Conservation (phyloP, 2,329 filamentous ascomycete genomes). For the Colletotrichum caudatum region DNA sequence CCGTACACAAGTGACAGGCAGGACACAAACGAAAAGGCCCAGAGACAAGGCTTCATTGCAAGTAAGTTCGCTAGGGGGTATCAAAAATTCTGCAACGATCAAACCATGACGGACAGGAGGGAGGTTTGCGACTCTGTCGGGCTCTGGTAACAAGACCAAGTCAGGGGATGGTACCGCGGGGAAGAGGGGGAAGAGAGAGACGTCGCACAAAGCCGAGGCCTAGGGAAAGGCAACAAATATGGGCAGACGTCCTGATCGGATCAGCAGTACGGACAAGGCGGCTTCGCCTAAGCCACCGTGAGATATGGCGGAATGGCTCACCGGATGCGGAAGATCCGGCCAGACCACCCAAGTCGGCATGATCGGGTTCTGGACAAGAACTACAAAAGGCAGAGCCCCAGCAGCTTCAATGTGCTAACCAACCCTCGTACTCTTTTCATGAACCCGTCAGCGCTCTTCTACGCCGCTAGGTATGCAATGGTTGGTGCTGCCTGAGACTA, state of each 20-base stretch:
- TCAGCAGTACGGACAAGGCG: slow-evolving; percentile 22
- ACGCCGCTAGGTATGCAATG: not conserved
- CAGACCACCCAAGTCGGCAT: slow-evolving; percentile 19
- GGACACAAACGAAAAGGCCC: not conserved
- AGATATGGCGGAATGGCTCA: slow-evolving; percentile 26
- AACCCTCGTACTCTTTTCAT: not conserved
- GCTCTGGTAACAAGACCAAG: not conserved
- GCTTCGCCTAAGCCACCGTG: slow-evolving; percentile 33
- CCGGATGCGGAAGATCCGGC: slow-evolving; percentile 31
- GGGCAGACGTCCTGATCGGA: not conserved
- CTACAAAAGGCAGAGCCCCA: not conserved
- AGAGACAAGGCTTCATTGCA: slow-evolving; percentile 30
- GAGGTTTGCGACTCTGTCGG: not conserved
- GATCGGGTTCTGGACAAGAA: not conserved
- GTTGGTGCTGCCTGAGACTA: no score
- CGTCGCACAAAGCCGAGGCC: not conserved
- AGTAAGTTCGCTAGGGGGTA: not conserved
- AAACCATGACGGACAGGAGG: slow-evolving; percentile 21
- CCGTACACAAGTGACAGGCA: slow-evolving; percentile 30
- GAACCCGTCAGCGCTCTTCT: not conserved
- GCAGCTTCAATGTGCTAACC: not conserved
- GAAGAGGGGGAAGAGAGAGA: not conserved
- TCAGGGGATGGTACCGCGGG: not conserved
- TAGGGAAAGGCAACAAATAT: slow-evolving; percentile 16
- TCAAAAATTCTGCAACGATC: not conserved